Evolutionary conservation across 441 rosid genomes (phyloP).

Genomic region (Erodium chrysanthum): DNA sequence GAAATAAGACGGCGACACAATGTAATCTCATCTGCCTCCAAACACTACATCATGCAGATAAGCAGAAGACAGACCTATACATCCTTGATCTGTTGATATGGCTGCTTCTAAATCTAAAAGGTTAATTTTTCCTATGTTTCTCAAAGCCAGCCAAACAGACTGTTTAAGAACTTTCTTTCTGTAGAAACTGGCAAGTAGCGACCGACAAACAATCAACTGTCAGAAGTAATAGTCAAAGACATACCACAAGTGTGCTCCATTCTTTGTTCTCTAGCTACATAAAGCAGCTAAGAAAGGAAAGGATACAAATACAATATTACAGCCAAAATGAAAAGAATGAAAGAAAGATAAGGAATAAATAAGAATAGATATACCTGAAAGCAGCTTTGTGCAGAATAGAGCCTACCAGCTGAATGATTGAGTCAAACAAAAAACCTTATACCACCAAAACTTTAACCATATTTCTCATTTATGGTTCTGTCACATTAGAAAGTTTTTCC

Average conservation of each 20-base stretch:
- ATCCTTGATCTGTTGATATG: slow-evolving; percentile 59
- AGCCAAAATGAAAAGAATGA: background rate
- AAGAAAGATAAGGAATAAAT: background rate
- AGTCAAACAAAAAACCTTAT: background rate
- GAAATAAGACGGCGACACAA: slow-evolving; percentile 32
- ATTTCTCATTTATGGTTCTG: background rate
- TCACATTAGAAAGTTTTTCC: background rate
- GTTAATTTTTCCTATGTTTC: background rate
- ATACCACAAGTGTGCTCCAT: background rate
- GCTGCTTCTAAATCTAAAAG: slow-evolving; percentile 26
- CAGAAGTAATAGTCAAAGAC: background rate
- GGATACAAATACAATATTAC: background rate
- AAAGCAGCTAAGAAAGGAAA: background rate
- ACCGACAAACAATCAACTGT: background rate
- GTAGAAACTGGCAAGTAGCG: background rate
- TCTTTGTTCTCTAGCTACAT: background rate
- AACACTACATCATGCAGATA: slow-evolving; percentile 75
- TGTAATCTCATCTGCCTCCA: slow-evolving; percentile 48
- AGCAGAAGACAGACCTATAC: slow-evolving; percentile 42
- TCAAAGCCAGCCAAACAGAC: background rate
- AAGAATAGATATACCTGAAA: background rate
- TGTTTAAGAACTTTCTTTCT: background rate
- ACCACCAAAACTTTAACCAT: background rate
- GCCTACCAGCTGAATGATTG: background rate
- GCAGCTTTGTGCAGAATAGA: background rate